phyloP scores from a whole-genome alignment of 495 filamentous ascomycete species.

The Recurvomyces mirabilis region DNA sequence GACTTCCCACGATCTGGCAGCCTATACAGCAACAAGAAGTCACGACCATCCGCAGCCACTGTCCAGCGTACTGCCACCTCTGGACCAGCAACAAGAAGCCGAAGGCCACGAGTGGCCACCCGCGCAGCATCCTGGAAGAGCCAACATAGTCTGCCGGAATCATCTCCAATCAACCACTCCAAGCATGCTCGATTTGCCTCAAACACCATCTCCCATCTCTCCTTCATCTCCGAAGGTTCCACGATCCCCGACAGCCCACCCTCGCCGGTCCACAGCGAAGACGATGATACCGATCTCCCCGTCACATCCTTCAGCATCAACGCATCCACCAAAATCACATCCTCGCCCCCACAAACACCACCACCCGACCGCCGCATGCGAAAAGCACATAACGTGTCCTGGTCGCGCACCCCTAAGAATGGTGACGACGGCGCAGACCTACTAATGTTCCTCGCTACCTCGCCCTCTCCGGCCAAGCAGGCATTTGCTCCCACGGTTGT shows the following conservation, averaged over 20 bases:
- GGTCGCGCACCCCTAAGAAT: constrained; percentile 27
- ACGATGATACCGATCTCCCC: constrained; percentile 68
- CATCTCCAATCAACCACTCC: constrained; percentile 62
- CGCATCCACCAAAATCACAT: constrained; percentile 43
- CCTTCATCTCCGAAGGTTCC: constrained; percentile 62
- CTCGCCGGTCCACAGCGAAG: constrained; percentile 61
- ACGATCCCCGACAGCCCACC: constrained; percentile 49
- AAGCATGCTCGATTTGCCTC: constrained; percentile 54
- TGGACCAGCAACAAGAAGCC: neutral
- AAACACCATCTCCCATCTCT: constrained; percentile 47
- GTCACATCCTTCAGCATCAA: constrained; percentile 58
- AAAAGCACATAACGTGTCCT: constrained; percentile 25
- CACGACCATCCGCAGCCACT: constrained; percentile 2
- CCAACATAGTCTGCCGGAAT: constrained; percentile 62
- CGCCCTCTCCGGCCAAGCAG: constrained; percentile 64
- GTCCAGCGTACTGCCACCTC: constrained; percentile 28
- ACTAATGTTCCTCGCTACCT: constrained; percentile 82
- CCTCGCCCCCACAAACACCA: constrained; percentile 71
- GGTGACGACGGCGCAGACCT: constrained; percentile 84
- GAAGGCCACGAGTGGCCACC: constrained; percentile 34
- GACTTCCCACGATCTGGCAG: constrained; percentile 46
- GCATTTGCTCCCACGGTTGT: constrained; percentile 34
- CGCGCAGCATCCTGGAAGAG: constrained; percentile 54
- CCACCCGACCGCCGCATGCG: constrained; percentile 39
- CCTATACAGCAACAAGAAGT: constrained; percentile 29